These are phyloP conservation scores for Globisporangium orthogonon DNA, from an alignment of 352 stramenopile genomes.

Conservation along the genomic window DNA sequence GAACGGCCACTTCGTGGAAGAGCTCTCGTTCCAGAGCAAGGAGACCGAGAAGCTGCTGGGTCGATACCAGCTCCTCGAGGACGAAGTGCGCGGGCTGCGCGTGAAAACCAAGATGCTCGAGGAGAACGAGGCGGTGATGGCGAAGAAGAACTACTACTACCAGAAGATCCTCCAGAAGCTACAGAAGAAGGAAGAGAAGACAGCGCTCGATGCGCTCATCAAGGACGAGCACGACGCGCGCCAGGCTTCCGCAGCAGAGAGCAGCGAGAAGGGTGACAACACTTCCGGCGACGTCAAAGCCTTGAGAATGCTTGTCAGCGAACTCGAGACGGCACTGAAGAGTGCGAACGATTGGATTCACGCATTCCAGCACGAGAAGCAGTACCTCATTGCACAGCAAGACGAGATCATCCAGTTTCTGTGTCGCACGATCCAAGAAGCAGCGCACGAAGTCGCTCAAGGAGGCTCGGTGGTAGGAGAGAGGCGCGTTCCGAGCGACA, in stretches of 20 bases:
- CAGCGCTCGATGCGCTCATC: constrained; percentile 4
- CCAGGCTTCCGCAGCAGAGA: background rate
- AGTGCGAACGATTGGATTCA: constrained; percentile 41
- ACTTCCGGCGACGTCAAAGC: constrained; percentile 9
- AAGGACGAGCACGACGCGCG: too few species aligned
- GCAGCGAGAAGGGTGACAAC: constrained; percentile 11
- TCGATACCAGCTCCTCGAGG: constrained; percentile 33
- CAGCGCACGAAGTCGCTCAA: constrained; percentile 9
- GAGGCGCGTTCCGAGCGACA: constrained; percentile 2
- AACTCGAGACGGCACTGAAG: constrained; percentile 24
- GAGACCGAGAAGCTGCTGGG: constrained; percentile 67
- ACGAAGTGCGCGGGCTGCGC: constrained; percentile 33
- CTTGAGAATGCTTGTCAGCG: constrained; percentile 10
- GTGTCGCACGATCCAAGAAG: constrained; percentile 30
- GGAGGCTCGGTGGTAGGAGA: background rate
- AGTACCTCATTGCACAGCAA: constrained; percentile 50
- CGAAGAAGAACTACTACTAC: constrained; percentile 67
- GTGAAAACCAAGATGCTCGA: constrained; percentile 45
- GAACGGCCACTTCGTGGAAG: constrained; percentile 69
- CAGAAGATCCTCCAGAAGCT: constrained; percentile 57
- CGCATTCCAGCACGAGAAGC: constrained; percentile 44
- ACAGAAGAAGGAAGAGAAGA: constrained; percentile 22
- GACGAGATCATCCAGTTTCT: constrained; percentile 68
- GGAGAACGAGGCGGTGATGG: constrained; percentile 43
- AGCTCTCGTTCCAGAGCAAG: constrained; percentile 63